Percentiles rank a stretch among this genome's conserved stretches.
phyloP scores from a whole-genome alignment of 495 filamentous ascomycete genomes.

The Halenospora varia region DNA sequence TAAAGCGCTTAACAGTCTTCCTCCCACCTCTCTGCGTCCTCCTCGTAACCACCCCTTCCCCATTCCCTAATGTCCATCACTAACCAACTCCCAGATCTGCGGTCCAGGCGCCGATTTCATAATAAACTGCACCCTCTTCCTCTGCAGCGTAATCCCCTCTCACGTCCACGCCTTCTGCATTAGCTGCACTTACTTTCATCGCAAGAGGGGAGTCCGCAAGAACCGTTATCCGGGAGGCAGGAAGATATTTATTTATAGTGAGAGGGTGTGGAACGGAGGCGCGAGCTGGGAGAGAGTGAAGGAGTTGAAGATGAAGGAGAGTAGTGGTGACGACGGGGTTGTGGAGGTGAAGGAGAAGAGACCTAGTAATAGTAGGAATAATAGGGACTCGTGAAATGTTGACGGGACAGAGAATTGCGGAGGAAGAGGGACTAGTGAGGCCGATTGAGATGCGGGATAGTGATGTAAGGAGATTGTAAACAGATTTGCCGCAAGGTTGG shows the following conservation, averaged over 20 bases:
- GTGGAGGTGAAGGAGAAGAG: not conserved
- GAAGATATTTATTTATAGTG: constrained; percentile 23
- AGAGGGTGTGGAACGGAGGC: constrained; percentile 27
- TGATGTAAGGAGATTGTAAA: too few species aligned
- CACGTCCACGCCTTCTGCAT: constrained; percentile 41
- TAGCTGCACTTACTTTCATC: constrained; percentile 33
- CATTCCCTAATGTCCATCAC: not conserved
- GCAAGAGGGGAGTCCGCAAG: constrained; percentile 29
- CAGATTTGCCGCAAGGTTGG: too few species aligned
- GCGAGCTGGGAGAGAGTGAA: constrained; percentile 19
- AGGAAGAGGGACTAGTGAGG: too few species aligned
- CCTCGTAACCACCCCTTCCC: constrained; percentile 1
- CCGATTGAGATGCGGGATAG: too few species aligned
- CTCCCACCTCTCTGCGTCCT: constrained; percentile 12
- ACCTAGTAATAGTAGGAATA: too few species aligned
- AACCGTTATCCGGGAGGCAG: constrained; percentile 24
- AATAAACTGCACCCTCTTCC: constrained; percentile 34
- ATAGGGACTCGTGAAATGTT: too few species aligned
- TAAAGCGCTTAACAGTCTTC: constrained; percentile 16
- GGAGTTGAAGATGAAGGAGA: constrained; percentile 14
- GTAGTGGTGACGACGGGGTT: constrained; percentile 1
- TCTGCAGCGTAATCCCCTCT: constrained; percentile 34
- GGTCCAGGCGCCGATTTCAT: constrained; percentile 30
- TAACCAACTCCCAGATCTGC: constrained; percentile 7
- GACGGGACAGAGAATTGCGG: too few species aligned